Evolutionary conservation across 345 rosid species (phyloP).

Genomic region (Hibiscus trionum): DNA sequence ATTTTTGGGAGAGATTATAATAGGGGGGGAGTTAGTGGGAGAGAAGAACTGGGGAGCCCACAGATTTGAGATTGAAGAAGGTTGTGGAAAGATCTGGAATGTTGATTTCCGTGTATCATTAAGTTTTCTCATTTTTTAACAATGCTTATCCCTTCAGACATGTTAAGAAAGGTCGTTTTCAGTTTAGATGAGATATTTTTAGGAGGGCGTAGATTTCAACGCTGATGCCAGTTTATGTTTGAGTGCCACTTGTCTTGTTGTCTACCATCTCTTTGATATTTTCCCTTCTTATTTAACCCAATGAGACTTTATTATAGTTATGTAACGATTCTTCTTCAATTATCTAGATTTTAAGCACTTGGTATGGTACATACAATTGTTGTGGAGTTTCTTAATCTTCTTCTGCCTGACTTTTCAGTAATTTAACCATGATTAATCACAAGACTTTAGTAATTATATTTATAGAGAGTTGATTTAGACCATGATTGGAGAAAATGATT

Average conservation of each 20-base stretch:
- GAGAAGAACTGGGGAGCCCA: conserved; percentile 4
- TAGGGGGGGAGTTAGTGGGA: not conserved
- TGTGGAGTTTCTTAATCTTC: not conserved
- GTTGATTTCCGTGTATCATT: not conserved
- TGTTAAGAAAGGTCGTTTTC: not conserved
- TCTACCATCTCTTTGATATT: not conserved
- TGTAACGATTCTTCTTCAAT: not conserved
- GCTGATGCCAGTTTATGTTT: not conserved
- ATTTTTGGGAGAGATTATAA: not conserved
- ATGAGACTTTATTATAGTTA: not conserved
- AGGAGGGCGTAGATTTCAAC: not conserved
- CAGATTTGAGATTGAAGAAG: conserved; percentile 17
- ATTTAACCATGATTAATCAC: not conserved
- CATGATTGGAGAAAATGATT: not conserved
- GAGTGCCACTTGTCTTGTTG: conserved; percentile 1
- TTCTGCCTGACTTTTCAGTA: not conserved
- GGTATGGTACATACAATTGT: not conserved
- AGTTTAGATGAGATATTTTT: not conserved
- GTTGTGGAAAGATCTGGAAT: conserved; percentile 50
- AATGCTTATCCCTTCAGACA: conserved; percentile 7
- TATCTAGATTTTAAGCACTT: not conserved
- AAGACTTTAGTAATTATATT: not conserved
- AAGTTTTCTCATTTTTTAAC: not conserved
- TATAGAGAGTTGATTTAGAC: not conserved
- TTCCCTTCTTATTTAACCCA: not conserved